phyloP scores from a whole-genome alignment of 768 basidiomycete species.

The Suillus brevipes region DNA sequence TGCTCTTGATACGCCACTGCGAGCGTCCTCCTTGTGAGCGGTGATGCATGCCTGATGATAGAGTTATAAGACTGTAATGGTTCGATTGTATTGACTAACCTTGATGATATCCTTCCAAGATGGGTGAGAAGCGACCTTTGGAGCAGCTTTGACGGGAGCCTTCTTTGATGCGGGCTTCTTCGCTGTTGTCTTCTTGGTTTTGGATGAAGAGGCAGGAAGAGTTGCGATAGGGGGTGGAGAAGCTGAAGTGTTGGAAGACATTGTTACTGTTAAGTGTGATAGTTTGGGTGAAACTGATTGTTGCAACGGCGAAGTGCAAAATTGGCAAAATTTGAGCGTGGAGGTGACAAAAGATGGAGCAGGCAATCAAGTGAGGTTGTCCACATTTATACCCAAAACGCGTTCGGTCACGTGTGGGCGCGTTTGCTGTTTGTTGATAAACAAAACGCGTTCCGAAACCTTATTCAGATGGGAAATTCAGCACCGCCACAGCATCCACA shows the following conservation, averaged over 20 bases:
- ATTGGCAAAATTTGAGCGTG: background rate
- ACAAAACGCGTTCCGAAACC: conserved; percentile 7
- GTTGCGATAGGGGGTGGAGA: conserved; percentile 16
- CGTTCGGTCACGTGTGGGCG: conserved; percentile 12
- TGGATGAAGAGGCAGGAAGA: conserved; percentile 21
- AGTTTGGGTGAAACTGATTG: background rate
- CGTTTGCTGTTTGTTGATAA: conserved; percentile 13
- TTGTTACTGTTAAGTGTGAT: background rate
- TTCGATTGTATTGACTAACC: conserved; percentile 28
- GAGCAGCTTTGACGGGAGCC: conserved; percentile 14
- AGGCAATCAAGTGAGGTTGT: background rate
- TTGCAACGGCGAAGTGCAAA: background rate
- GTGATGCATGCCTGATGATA: conserved; percentile 63
- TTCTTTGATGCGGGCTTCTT: conserved; percentile 22
- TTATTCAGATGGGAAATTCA: conserved; percentile 13
- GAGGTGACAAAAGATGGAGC: conserved; percentile 8
- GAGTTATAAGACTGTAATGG: background rate
- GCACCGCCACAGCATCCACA: conserved; percentile 9
- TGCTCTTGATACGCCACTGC: conserved; percentile 69
- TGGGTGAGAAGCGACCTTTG: conserved; percentile 38
- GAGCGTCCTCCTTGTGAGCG: conserved; percentile 59
- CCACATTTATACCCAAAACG: conserved; percentile 10
- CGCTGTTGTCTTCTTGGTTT: conserved; percentile 29
- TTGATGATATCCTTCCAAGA: conserved; percentile 59
- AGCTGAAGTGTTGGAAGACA: conserved; percentile 14